Conservation (phyloP, 2,329 filamentous ascomycete species). For the Penicillium sp. region DNA sequence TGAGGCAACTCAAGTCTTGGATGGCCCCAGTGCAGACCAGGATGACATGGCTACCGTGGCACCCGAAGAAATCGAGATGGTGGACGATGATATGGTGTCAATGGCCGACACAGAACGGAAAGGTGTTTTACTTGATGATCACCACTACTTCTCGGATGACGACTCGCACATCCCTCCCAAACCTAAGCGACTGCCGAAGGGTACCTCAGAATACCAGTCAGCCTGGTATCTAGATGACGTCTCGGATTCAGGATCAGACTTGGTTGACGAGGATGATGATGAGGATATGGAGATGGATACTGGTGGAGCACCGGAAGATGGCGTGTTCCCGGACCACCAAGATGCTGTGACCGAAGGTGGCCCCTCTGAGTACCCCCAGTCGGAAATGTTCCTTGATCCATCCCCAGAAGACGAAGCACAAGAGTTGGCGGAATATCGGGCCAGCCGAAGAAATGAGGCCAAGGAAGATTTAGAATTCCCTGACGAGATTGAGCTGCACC, state of each 20-base stretch:
- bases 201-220: conserved; percentile 89
- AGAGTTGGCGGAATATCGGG: conserved; percentile 77
- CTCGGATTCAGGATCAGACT: conserved; percentile 80
- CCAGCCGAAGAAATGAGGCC: conserved; percentile 72
- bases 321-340: conserved; percentile 57
- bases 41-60: conserved; percentile 82
- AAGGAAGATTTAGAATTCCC: conserved; percentile 93
- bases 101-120: conserved; percentile 62
- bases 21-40: conserved; percentile 70
- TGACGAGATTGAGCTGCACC: conserved; percentile 92
- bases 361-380: conserved; percentile 87
- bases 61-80: conserved; percentile 80
- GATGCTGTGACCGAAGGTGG: conserved; percentile 69
- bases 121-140: conserved; percentile 90
- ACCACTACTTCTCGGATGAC: conserved; percentile 96
- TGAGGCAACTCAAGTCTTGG: conserved; percentile 54
- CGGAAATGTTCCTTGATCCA: conserved; percentile 81
- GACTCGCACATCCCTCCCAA: conserved; percentile 58
- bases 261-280: conserved; percentile 72
- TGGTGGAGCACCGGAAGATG: conserved; percentile 73
- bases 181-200: conserved; percentile 77
- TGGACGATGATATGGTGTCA: conserved; percentile 58
- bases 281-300: conserved; percentile 53
- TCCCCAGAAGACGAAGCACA: conserved; percentile 79
- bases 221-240: conserved; percentile 87